Evolutionary conservation across 441 rosid genomes (phyloP).

Genomic region (Theobroma grandiflorum): DNA sequence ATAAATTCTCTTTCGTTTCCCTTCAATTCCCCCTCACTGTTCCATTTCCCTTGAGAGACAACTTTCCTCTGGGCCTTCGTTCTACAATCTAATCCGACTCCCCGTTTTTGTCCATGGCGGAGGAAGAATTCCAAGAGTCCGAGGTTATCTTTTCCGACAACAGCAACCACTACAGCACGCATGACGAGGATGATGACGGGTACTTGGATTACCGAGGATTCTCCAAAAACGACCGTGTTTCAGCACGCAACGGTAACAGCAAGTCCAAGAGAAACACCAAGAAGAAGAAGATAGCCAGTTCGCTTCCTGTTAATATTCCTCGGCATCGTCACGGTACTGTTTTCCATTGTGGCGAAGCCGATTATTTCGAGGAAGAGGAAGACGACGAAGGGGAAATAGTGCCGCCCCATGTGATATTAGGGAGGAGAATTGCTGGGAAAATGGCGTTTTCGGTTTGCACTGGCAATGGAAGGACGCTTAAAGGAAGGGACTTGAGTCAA

Average conservation of each 20-base stretch:
- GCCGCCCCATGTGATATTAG: conserved; percentile 79
- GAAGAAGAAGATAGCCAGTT: conserved; percentile 32
- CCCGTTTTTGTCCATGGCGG: conserved; percentile 49
- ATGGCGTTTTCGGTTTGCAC: conserved; percentile 80
- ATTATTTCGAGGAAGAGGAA: conserved; percentile 38
- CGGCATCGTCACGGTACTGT: conserved; percentile 13
- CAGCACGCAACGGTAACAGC: not conserved
- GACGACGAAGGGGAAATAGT: conserved; percentile 46
- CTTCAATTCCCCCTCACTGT: conserved; percentile 36
- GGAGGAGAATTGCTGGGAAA: conserved; percentile 54
- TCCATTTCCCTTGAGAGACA: conserved; percentile 5
- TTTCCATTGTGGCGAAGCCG: conserved; percentile 26
- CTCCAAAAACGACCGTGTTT: conserved; percentile 10
- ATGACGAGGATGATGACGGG: not conserved
- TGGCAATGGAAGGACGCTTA: conserved; percentile 85
- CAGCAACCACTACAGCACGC: not conserved
- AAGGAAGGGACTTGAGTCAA: conserved; percentile 79
- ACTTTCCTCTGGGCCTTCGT: not conserved
- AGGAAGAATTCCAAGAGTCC: conserved; percentile 84
- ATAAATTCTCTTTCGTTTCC: conserved; percentile 19
- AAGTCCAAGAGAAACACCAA: conserved; percentile 25
- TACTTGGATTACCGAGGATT: conserved; percentile 24
- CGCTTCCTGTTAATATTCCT: conserved; percentile 63
- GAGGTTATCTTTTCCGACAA: conserved; percentile 62
- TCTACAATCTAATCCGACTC: not conserved